Conservation (phyloP, 176 grass and related monocot genomes). For the Avena atlantica region DNA sequence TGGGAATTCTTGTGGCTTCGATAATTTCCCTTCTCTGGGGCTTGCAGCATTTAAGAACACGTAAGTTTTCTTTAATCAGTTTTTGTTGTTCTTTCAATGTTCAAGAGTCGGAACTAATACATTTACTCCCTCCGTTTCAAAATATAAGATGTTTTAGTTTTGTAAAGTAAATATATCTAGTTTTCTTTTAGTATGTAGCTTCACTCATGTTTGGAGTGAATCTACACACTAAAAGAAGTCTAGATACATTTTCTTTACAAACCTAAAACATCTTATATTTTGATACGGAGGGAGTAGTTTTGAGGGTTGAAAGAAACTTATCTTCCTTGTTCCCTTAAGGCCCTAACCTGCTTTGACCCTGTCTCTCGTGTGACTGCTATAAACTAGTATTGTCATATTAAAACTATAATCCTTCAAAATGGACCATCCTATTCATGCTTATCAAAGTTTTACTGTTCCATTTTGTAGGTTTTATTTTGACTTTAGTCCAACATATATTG, state of each 20-base stretch:
- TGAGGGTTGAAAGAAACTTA: constrained; percentile 7
- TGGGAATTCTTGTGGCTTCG: constrained; percentile 83
- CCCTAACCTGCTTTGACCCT: background rate
- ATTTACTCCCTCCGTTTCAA: no score
- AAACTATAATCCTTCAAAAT: background rate
- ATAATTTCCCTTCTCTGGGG: constrained; percentile 88
- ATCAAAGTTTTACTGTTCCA: constrained; percentile 13
- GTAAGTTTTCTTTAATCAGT: constrained; percentile 50
- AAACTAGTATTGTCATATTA: constrained; percentile 14
- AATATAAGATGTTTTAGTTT: no score
- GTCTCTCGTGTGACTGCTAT: background rate
- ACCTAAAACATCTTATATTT: no score
- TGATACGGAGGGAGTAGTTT: no score
- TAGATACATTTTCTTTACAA: no score
- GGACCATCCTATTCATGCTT: background rate
- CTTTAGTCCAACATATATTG: constrained; percentile 92
- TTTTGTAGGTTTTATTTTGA: constrained; percentile 94
- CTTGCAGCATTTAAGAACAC: constrained; percentile 88
- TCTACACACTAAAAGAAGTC: no score
- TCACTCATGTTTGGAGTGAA: no score
- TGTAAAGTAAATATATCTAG: no score
- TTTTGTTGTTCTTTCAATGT: constrained; percentile 21
- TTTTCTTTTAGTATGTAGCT: no score
- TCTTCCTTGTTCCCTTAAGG: background rate
- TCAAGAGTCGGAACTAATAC: background rate